These are phyloP conservation scores for Pyricularia sp. DNA, from an alignment of 2,329 filamentous ascomycete species.

Conservation along the genomic window DNA sequence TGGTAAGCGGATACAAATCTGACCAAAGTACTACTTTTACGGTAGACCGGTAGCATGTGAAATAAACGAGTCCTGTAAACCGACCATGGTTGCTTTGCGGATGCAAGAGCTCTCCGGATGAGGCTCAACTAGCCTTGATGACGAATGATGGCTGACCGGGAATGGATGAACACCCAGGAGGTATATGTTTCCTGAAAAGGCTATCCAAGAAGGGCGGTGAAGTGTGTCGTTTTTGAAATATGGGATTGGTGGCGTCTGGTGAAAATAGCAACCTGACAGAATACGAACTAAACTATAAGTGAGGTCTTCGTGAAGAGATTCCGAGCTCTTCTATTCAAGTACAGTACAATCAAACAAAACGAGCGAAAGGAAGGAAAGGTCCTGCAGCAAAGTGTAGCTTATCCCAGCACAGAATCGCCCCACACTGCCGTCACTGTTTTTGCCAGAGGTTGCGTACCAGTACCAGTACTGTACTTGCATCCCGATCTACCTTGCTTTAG, in stretches of 20 bases:
- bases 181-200: neutral
- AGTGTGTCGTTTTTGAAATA: neutral
- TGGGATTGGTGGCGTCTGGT: neutral
- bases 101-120: neutral
- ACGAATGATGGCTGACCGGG: neutral
- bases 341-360: neutral
- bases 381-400: neutral
- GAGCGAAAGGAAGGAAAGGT: neutral
- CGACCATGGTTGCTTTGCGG: neutral
- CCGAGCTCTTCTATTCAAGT: neutral
- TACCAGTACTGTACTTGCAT: neutral
- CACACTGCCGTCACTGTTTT: neutral
- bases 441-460: no score
- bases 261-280: neutral
- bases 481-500: neutral
- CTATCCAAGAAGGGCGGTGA: neutral
- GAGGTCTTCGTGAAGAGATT: neutral
- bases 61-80: neutral
- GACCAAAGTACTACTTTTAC: neutral
- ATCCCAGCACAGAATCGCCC: neutral
- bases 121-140: neutral
- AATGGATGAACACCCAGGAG: neutral
- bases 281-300: neutral
- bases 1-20: neutral
- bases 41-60: neutral